Base-by-base conservation (phyloP, 345 rosid species). In the Brassica nigra region DNA sequence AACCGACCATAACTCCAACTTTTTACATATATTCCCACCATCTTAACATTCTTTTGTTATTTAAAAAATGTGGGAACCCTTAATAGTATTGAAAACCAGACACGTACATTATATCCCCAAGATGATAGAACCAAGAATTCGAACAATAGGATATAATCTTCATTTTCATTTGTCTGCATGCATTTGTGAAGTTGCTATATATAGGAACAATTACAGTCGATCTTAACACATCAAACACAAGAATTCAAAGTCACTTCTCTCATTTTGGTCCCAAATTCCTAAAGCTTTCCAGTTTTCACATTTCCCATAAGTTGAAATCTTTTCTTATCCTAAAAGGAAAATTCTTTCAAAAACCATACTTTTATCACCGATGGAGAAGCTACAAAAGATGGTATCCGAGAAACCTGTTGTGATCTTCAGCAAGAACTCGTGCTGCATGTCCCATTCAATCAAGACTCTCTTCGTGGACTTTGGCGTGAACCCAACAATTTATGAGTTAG, bases 381-480 rank as follows among this genome's bases (percentile, higher is more conserved):
- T 89, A 39, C 79, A 79, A 2, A 81, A 67, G 31, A 70, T 92
- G 87, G 86, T 85, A 71, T 67, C 91, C 0, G 91, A 88, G 81
- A 92, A 88, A 70, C 86, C 97, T 4, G 92, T 92, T 52, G 97
- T 90, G 85, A 88, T 92, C 70, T 92, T 92, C 81, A 90, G 93
- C 86, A 82, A 78, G 83, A 89, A 86, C 76, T 77, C 89, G 0
- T 92, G 97, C 69, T 84, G 87, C 81, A 88, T 92, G 91, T 87
- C 91, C 82, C 90, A 90, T 80, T 68, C 90, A 52, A 83, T 92
- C 86, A 86, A 82, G 84, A 85, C 86, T 9, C 87, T 92, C 65
- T 74, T 92, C 44, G 3, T 78, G 16, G 97, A 92, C 33, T 86
- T 89, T 18, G 97, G 97, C 16, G 95, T 87, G 47, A 88, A 88